Evolutionary conservation across 306 rosid species (phyloP).

Genomic region (Lagenaria siceraria): DNA sequence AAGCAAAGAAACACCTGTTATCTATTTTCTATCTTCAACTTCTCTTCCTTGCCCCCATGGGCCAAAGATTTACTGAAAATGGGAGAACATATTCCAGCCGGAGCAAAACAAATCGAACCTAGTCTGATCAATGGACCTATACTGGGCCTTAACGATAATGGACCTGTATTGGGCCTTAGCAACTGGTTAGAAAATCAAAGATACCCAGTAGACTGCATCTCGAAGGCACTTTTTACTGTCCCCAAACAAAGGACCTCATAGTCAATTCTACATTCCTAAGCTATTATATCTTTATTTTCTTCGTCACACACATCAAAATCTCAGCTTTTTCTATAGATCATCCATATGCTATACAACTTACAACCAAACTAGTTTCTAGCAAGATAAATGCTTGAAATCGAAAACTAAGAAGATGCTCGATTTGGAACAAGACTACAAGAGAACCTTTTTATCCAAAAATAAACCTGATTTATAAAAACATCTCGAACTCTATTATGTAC

Average conservation of each 20-base stretch:
- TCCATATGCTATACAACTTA: neutral
- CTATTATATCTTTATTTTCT: neutral
- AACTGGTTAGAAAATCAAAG: too few species aligned
- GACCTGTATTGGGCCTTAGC: too few species aligned
- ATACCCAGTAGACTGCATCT: too few species aligned
- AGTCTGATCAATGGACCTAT: neutral
- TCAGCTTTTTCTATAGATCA: neutral
- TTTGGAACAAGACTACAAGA: neutral
- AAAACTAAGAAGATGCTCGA: neutral
- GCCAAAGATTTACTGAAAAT: too few species aligned
- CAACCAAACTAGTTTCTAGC: neutral
- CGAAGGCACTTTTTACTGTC: neutral
- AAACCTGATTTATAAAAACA: neutral
- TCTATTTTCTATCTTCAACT: neutral
- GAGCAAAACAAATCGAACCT: too few species aligned
- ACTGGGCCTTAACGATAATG: neutral
- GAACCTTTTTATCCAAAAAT: neutral
- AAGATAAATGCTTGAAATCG: neutral
- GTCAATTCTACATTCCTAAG: neutral
- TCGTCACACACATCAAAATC: neutral
- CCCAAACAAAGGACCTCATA: neutral
- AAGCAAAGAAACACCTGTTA: neutral
- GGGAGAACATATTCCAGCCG: too few species aligned
- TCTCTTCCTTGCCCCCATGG: neutral
- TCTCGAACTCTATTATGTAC: neutral